A percentile compares a stretch with the other conserved stretches of the same genome.
phyloP scores from a whole-genome alignment of 176 grass and related monocot species.

The Metroxylon sagu region DNA sequence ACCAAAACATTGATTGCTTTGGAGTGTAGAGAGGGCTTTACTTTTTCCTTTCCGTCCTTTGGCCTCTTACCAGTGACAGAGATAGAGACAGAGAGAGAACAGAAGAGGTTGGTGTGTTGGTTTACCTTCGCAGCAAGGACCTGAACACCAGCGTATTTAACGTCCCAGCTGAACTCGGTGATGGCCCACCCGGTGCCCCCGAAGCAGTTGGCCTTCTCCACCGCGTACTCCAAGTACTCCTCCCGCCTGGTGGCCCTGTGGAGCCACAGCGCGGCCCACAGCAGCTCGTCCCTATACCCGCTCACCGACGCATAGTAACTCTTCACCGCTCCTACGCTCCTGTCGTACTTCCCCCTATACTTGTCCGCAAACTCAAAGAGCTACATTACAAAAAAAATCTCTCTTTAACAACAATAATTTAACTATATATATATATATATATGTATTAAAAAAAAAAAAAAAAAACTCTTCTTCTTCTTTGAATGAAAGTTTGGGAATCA shows the following conservation, averaged over 20 bases:
- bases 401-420: too few species aligned
- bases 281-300: slow-evolving; percentile 88
- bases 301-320: slow-evolving; percentile 89
- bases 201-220: slow-evolving; percentile 38
- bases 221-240: slow-evolving; percentile 59
- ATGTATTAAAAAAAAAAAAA: too few species aligned
- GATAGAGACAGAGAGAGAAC: neutral
- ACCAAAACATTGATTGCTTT: too few species aligned
- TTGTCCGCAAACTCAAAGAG: slow-evolving; percentile 71
- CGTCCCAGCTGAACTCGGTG: slow-evolving; percentile 95
- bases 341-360: slow-evolving; percentile 62
- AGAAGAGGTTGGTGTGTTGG: neutral
- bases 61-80: too few species aligned
- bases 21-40: too few species aligned
- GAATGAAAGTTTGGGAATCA: too few species aligned
- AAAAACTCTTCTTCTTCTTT: too few species aligned
- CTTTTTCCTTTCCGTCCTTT: too few species aligned
- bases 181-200: slow-evolving; percentile 76
- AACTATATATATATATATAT: too few species aligned
- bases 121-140: slow-evolving; percentile 66
- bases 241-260: slow-evolving; percentile 61
- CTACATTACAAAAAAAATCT: slow-evolving; percentile 10
- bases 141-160: slow-evolving; percentile 86
- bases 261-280: slow-evolving; percentile 97
- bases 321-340: slow-evolving; percentile 50